Base-by-base conservation (phyloP, 2,329 filamentous ascomycete genomes). In the Pseudocercospora ulei region DNA sequence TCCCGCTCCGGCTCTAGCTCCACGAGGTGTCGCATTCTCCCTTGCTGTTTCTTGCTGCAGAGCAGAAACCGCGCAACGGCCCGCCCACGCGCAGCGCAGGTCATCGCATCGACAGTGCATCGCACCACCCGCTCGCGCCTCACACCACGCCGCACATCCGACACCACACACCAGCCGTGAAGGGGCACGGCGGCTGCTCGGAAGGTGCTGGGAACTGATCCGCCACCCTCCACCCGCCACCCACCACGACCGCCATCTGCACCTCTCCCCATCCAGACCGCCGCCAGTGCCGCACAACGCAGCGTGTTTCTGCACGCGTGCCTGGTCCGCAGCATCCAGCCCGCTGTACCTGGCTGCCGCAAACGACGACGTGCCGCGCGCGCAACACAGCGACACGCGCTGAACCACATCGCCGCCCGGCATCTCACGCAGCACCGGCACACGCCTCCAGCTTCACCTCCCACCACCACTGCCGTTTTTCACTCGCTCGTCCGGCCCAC, bases 11-110 rank as follows among this genome's bases (percentile, higher is more conserved):
- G 8, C 17, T 30, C 28, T 9, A 7, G 25, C 43, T 46, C 46
- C 48, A 50, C 48, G 46, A 48, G 46, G 43, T 46, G 34, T 45
- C 38, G 41, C 40, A 40, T 27, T 40, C 38, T 42, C 43, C 43
- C 37, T 40, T 35, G 39, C 43, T 33, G 11, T 19, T 18, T 30
- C 14, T 18, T 33, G 18, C 30, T 43, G 39, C 28, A 33, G 33
- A 33, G 30, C 30, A 33, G 30, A 33, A 33, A 23, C 36, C 40
- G 40, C 41, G 46, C 37, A 29, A 25, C 44, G 46, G 40, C 39
- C 43, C 46, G 46, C 40, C 25, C 43, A 25, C 33, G 25, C 36
- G 28, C 35, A 23, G 25, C 36, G 28, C 35, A 23, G 17, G 16
- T 23, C 41, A 35, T 29, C 23, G 25, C 28, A n/a, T n/a, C n/a